A percentile compares a stretch with the other conserved stretches of the same genome.
These are phyloP conservation scores for Geosmithia morbida DNA, from an alignment of 2,329 filamentous ascomycete species.

Conservation along the genomic window DNA sequence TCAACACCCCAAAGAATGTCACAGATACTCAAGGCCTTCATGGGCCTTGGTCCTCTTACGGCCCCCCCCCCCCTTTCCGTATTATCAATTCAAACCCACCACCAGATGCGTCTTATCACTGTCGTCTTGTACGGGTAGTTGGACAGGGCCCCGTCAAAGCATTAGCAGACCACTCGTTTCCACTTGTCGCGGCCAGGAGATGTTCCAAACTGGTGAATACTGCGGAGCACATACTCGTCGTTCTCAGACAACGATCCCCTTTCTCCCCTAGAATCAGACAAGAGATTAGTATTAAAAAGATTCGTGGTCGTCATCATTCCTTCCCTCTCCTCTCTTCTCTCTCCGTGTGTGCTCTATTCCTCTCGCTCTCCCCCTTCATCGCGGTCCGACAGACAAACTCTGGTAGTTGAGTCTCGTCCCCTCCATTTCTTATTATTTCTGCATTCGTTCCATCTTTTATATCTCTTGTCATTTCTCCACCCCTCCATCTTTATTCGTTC, in stretches of 20 bases:
- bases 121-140: no score
- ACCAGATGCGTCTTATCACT: no score
- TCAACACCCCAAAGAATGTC: background rate
- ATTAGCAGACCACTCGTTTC: background rate
- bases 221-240: no score
- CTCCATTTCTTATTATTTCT: background rate
- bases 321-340: background rate
- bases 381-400: background rate
- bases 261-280: no score
- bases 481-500: background rate
- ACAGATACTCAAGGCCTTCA: background rate
- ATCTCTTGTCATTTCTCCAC: background rate
- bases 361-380: background rate
- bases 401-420: slow-evolving; percentile 1
- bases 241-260: no score
- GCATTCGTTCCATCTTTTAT: background rate
- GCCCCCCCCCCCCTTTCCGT: no score
- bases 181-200: background rate
- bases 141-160: background rate
- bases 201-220: background rate
- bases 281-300: no score
- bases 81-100: no score
- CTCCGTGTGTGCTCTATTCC: background rate
- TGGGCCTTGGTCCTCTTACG: no score
- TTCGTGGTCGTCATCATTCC: no score